Evolutionary conservation across 1,284 basidiomycete genomes (phyloP), one percentile per base, ranked within the genome.

Genomic region (Salmacisia buchloeana): DNA sequence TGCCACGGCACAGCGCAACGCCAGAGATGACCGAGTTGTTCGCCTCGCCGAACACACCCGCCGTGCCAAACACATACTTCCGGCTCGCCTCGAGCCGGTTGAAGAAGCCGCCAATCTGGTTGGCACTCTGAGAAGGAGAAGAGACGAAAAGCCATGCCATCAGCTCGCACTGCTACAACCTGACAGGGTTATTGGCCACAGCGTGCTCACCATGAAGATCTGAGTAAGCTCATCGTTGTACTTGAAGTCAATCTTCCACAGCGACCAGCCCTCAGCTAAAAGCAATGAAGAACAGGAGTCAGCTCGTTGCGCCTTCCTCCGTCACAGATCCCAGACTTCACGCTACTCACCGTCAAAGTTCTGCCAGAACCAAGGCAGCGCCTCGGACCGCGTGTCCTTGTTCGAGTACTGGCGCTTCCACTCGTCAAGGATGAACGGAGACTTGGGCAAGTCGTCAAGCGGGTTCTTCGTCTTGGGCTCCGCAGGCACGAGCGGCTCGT

Each of bases 371-470:
- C 71, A 70, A 62, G 80, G 67, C 68, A 79, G 61, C 58, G 75
- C 71, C 69, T 67, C 69, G 15, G 64, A 62, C 64, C 66, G 65
- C 39, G 94, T 97, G 63, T 97, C 94, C 82, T 89, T 88, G 88
- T 97, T 97, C 74, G 92, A 96, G 85, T 97, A 97, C 64, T 90
- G 88, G 61, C 92, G 88, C 84, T 97, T 97, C 91, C 91, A 96
- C 83, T 97, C 93, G 82, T 97, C 94, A 64, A 97, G 88, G 84
- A 93, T 92, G 84, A 97, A 90, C 15, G 85, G 83, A 21, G 90
- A 92, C 83, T 94, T 94, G 72, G 94, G 92, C 63, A 96, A 86
- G 67, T 85, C 85, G 69, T 97, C 94, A 60, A 96, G 87, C 34
- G 94, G 94, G 86, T 97, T 96, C 86, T 94, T 94, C 64, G 83